Base-by-base conservation (phyloP, 805 yeast species). In the Ogataea parapolymorpha region DNA sequence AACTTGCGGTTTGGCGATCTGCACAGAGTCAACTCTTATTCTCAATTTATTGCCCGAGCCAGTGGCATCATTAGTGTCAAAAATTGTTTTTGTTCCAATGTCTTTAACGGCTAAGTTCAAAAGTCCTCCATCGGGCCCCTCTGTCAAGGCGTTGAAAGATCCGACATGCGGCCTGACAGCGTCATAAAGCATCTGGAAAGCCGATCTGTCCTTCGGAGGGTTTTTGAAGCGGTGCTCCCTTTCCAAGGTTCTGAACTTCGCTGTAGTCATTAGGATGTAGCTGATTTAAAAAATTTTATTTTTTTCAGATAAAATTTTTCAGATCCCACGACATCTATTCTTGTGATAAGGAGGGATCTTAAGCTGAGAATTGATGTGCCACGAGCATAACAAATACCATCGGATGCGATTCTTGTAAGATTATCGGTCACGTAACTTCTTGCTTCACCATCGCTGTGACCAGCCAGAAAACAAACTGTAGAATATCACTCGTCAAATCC, bases 161-260 rank as follows among this genome's bases (percentile, higher is more conserved):
- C 95, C 97, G 41, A 93, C 77, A 62, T 93, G 99, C 5, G 99
- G 99, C 42, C 80, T 79, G 29, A 93, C 93, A 12, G 99, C 98
- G 48, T 88, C 95, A 44, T 77, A 76, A 26, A 93, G 73, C 29
- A 89, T 66, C 12, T 96, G 96, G 56, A 69, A 91, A 6, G 86
- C 86, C 23, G 87, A 73, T 61, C 84, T 77, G 57, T 86, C 95
- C 66, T 79, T 82, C 37, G 97, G 95, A 34, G 99, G 99, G 60
- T 86, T 80, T 54, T 77, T 75, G 68, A 88, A 93, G 53, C 95
- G 76, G 46, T 74, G 61, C 59, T 91, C 97, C 56, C 96, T 80
- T 63, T 89, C 95, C 54, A 93, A 71, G 32, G 99, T 93, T 61
- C 78, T 74, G 59, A 82, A 84, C 56, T 79, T 70, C 41, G 83